A percentile compares a stretch with the other conserved stretches of the same genome.
Evolutionary conservation across 129 eudicot species (phyloP).

Genomic region (Helichrysum umbraculigerum): DNA sequence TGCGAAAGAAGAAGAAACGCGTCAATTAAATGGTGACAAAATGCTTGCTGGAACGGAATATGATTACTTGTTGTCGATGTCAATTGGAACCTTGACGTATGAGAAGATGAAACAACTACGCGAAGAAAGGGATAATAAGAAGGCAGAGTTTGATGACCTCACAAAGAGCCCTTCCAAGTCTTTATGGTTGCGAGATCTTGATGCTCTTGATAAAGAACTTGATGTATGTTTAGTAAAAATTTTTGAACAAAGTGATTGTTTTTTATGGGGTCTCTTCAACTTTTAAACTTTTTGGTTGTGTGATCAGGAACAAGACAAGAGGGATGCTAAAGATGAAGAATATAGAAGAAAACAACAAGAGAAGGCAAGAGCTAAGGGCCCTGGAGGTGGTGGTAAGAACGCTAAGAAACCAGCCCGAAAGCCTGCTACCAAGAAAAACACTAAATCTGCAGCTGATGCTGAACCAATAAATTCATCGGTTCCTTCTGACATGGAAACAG

Average conservation of each 20-base stretch:
- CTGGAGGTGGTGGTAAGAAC: too few relatives aligned
- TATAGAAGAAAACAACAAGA: too few relatives aligned
- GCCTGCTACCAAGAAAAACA: too few relatives aligned
- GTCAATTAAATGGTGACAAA: conserved; percentile 12
- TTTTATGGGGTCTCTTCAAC: not conserved
- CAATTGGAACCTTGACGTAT: conserved; percentile 24
- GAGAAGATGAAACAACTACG: conserved; percentile 58
- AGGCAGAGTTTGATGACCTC: conserved; percentile 45
- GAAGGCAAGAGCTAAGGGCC: too few relatives aligned
- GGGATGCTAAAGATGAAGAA: too few relatives aligned
- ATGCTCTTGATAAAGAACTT: conserved; percentile 55
- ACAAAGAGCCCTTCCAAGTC: conserved; percentile 40
- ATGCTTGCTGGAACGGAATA: conserved; percentile 50
- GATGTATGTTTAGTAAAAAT: conserved; percentile 39
- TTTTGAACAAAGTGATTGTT: not conserved
- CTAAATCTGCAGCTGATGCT: too few relatives aligned
- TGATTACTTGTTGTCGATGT: conserved; percentile 51
- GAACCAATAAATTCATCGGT: too few relatives aligned
- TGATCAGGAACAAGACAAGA: conserved; percentile 2
- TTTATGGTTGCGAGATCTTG: conserved; percentile 69
- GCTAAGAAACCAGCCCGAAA: too few relatives aligned
- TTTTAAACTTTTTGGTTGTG: not conserved
- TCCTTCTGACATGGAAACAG: too few relatives aligned
- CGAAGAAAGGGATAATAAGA: conserved; percentile 48
- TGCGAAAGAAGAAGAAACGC: conserved; percentile 27